Evolutionary conservation across 2,329 filamentous ascomycete genomes (phyloP), one percentile per base, ranked within the genome.

Genomic region (Sporothrix schenckii): DNA sequence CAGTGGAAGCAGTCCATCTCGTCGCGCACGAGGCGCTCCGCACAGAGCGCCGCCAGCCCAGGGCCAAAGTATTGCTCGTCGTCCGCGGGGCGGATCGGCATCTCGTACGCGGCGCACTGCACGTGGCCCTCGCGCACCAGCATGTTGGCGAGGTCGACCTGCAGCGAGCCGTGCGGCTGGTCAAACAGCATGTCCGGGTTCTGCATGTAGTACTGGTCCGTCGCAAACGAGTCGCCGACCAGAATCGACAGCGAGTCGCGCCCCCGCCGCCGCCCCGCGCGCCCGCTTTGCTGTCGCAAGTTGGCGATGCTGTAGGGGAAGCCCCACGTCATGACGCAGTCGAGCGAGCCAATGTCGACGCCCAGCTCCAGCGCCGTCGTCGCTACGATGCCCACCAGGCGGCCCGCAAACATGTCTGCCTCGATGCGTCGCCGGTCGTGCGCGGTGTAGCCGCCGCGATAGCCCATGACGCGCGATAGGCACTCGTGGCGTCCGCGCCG

Each of bases 291-390:
- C 78, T 99, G 95, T 11, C 95, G 88, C 61, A 98, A 83, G 77
- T 98, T 98, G 47, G 95, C 91, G 72, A 99, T 97, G 0, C 93
- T 96, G 76, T 97, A 97, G 0, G 95, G 95, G 73, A 99, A 99
- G 0, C 94, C 94, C 77, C 96, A 91, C 0, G 92, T 97, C 72
- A 99, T 85, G 14, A 99, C 95, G 69, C 94, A 95, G 79, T 99
- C 95, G 10, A 99, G 83, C 1, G 91, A 92, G 19, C 95, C 95
- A 74, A 99, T 98, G 77, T 99, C 95, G 54, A 99, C 92, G 39
- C 95, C 95, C 1, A 99, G 83, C 78, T 99, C 95, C 2, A 99
- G 84, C 0, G 95, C 95, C 69, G 91, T 97, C 0, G 95, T 99
- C 2, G 94, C 94, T 44, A 99, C 89, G 70, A 99, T 96, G 0